Conservation (phyloP, 345 rosid genomes). For the Heritiera fomes region DNA sequence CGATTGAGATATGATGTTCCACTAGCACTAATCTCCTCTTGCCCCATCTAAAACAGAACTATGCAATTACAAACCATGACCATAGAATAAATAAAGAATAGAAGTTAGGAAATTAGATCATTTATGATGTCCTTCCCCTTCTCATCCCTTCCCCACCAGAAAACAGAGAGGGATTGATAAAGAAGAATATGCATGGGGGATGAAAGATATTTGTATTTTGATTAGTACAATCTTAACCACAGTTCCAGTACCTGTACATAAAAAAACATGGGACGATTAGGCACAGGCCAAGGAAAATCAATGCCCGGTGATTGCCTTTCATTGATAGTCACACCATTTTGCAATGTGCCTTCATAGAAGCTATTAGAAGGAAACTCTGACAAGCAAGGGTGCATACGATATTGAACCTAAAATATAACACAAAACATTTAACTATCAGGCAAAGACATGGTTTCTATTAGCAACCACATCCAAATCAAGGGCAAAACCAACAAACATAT, state of each 20-base stretch:
- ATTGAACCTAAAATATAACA: conserved; percentile 71
- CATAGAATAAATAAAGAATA: conserved; percentile 8
- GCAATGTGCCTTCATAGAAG: conserved; percentile 98
- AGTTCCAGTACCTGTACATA: conserved; percentile 78
- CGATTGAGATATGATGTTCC: conserved; percentile 98
- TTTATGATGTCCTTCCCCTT: not conserved
- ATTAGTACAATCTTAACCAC: not conserved
- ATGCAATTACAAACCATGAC: conserved; percentile 23
- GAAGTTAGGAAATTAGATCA: not conserved
- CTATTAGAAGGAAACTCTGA: conserved; percentile 98
- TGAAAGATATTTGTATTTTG: not conserved
- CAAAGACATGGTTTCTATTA: not conserved
- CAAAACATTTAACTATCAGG: conserved; percentile 20
- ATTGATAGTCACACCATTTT: conserved; percentile 96
- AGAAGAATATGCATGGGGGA: not conserved
- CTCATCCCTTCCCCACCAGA: not conserved
- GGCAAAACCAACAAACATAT: conserved; percentile 13
- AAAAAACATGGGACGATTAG: conserved; percentile 97
- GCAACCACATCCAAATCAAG: not conserved
- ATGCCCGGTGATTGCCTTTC: conserved; percentile 96
- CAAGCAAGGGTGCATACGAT: conserved; percentile 97
- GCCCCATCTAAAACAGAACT: conserved; percentile 76
- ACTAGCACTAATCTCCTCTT: conserved; percentile 99
- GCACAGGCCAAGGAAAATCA: conserved; percentile 99
- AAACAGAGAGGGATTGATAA: not conserved